Base-by-base conservation (phyloP, 768 basidiomycete species). In the Leucocoprinus leucothites region DNA sequence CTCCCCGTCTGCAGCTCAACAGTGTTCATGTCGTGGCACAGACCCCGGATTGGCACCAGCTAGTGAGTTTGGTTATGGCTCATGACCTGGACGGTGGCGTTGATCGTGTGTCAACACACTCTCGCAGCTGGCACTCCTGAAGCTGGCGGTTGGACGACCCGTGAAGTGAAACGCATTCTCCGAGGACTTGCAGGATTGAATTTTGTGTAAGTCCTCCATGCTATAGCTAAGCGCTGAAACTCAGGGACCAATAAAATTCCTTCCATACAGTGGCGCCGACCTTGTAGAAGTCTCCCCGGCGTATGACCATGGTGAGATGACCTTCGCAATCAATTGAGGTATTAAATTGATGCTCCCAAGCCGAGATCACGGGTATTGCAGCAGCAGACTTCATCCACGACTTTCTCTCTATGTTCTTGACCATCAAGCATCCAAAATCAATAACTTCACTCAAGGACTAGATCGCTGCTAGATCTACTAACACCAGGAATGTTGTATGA, bases 11-110 rank as follows among this genome's bases (percentile, higher is more conserved):
- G 5, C 5, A 26, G 42, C 22, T 19, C 14, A 56, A 31, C 26
- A 28, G n/a, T 44, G 22, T n/a, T 38, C 28, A 35, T 16, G n/a
- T 8, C 26, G 42, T 28, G 45, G 24, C 31, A 31, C 57, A 71
- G 90, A 93, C 72, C 90, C 90, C 45, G 84, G 84, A 28, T 65
- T 90, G 57, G 91, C 91, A 28, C 91, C 90, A 45, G 90, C 82
- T 6, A 89, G 87, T 88, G 63, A 65, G 86, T 74, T 25, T 57
- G 5, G 22, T 28, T 16, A 13, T n/a, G 7, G 38, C n/a, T 34
- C 11, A 24, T 26, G 22, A 31, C 49, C 11, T 16, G 36, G 16
- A 34, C 13, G 26, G 14, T 18, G 16, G 53, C 21, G 24, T 21
- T 38, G 25, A 43, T n/a, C 18, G 11, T 57, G 45, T 40, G 18